Evolutionary conservation across 768 basidiomycete genomes (phyloP).

Genomic region (Postia placenta): DNA sequence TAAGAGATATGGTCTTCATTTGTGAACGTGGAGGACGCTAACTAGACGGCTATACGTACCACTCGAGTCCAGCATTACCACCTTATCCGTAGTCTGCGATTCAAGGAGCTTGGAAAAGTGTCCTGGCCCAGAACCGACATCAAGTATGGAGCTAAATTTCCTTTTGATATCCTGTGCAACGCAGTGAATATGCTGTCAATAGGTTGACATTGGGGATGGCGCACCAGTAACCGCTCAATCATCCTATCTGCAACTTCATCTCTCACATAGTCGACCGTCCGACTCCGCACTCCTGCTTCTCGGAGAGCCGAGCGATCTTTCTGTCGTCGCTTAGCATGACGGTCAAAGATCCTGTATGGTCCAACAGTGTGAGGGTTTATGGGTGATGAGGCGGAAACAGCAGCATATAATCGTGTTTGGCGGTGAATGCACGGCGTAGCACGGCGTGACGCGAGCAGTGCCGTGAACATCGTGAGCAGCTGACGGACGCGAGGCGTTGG

Average conservation of each 20-base stretch:
- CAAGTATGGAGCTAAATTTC: constrained; percentile 72
- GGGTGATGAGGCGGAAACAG: constrained; percentile 39
- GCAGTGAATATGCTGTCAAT: constrained; percentile 4
- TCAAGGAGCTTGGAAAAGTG: constrained; percentile 86
- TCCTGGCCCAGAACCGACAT: constrained; percentile 87
- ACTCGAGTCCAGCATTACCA: constrained; percentile 83
- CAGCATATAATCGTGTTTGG: constrained; percentile 35
- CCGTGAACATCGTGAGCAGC: background rate
- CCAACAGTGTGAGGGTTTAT: constrained; percentile 42
- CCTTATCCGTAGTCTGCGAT: constrained; percentile 56
- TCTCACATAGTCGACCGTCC: constrained; percentile 85
- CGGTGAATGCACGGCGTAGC: background rate
- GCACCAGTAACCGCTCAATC: constrained; percentile 84
- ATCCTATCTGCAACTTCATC: constrained; percentile 87
- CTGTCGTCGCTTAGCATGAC: constrained; percentile 69
- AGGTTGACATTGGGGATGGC: constrained; percentile 1
- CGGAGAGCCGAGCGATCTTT: constrained; percentile 63
- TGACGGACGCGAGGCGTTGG: constrained; percentile 12
- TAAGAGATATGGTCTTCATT: too few relatives aligned
- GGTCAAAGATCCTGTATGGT: constrained; percentile 85
- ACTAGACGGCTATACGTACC: constrained; percentile 34
- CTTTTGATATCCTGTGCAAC: constrained; percentile 78
- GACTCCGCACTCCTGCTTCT: constrained; percentile 54
- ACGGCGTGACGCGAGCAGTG: background rate
- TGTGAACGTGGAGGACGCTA: constrained; percentile 2